Conservation (phyloP, 352 stramenopile genomes). For the Phytophthora ramorum region DNA sequence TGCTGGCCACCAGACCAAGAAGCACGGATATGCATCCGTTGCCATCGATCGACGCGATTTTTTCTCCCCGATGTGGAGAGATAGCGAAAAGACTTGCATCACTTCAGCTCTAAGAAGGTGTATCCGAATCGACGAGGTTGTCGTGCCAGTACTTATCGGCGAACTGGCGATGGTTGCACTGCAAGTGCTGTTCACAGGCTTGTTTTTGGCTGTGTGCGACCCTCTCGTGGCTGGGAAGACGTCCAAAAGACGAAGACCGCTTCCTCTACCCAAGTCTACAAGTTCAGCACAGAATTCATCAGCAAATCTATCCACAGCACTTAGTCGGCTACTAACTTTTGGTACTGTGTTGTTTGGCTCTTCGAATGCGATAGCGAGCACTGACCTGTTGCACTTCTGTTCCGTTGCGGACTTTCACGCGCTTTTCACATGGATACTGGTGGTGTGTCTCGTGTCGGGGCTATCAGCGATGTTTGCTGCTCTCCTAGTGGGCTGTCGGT, state of each 20-base stretch:
- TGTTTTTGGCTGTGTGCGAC: constrained; percentile 18
- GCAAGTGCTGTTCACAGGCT: constrained; percentile 25
- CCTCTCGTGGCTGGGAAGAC: constrained; percentile 4
- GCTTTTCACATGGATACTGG: constrained; percentile 42
- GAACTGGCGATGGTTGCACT: constrained; percentile 18
- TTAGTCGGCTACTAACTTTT: constrained; percentile 18
- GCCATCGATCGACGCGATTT: constrained; percentile 30
- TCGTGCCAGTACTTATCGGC: constrained; percentile 17
- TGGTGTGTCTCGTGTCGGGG: constrained; percentile 32
- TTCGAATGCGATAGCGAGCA: constrained; percentile 29
- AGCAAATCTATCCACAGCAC: not conserved
- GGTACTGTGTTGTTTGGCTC: constrained; percentile 15
- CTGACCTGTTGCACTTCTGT: constrained; percentile 36
- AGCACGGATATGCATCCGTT: constrained; percentile 4
- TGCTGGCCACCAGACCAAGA: not conserved
- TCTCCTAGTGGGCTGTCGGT: constrained; percentile 26
- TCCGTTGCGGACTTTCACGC: constrained; percentile 30
- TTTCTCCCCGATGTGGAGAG: constrained; percentile 40
- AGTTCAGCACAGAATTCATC: not conserved
- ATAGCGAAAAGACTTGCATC: constrained; percentile 17
- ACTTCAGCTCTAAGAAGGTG: constrained; percentile 2
- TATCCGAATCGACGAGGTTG: constrained; percentile 12
- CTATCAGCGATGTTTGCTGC: constrained; percentile 28
- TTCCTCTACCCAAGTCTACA: constrained; percentile 3
- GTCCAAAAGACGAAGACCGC: constrained; percentile 16